Base-by-base conservation (phyloP, 2,329 filamentous ascomycete species). In the Penicillium expansum region DNA sequence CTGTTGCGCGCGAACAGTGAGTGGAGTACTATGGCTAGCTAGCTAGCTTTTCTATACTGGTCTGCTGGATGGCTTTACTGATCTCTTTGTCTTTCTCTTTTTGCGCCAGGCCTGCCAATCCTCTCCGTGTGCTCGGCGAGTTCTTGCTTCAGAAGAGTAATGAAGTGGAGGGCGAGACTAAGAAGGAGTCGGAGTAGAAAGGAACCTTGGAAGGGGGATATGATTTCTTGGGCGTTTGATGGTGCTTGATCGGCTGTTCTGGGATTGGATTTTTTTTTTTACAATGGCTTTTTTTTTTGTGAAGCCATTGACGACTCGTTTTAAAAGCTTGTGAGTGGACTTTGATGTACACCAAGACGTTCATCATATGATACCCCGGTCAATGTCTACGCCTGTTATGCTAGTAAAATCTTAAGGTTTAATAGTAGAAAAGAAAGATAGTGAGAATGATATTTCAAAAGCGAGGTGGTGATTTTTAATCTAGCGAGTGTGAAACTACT, bases 1-100 rank as follows among this genome's bases (percentile, higher is more conserved):
- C 82, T 53, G 71, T 92, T 58, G 87, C 86, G 5, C 86, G 83
- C 63, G 86, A 91, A 41, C 84, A 88, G 88, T 91, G 74, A 68
- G 87, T 81, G n/a, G 16, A 27, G 18, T 22, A n/a, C 16, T 20
- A 30, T 20, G 20, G 18, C 27, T 18, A 29, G 30, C 27, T 18
- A 29, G 30, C 39, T 38, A 22, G 18, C 20, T 20, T 50, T 42
- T 44, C 8, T 33, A 45, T 20, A 16, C 8, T 27, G 16, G 7
- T 27, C 18, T n/a, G 3, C 29, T 52, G 22, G 16, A 16, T 35
- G 11, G 20, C 0, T 24, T 45, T 27, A 11, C 49, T 52, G 11
- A 52, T 35, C 8, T 35, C 4, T 5, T 8, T 24, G 9, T n/a
- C 6, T 49, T 42, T 4, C 16, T 9, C 16, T 43, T 27, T 43